A percentile compares a stretch with the other conserved stretches of the same genome.
These are phyloP conservation scores for Leccinum disarticulatum DNA, from an alignment of 768 basidiomycete species.

Conservation along the genomic window DNA sequence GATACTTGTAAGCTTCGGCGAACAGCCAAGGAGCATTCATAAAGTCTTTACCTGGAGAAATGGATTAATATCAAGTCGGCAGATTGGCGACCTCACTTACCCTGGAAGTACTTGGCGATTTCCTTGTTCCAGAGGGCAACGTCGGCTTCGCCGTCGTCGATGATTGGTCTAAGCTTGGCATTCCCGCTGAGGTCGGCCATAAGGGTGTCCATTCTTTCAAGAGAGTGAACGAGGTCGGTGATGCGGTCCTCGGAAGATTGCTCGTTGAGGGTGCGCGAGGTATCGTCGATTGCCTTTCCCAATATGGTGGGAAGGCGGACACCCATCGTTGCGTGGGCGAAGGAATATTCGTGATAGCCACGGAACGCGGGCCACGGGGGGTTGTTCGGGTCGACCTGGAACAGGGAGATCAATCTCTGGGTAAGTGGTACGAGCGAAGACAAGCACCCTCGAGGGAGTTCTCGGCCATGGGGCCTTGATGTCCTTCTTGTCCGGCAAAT, in stretches of 20 bases:
- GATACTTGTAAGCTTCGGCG: slow-evolving; percentile 93
- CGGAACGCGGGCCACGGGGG: slow-evolving; percentile 82
- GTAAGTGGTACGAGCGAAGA: slow-evolving; percentile 1
- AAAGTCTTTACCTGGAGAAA: slow-evolving; percentile 69
- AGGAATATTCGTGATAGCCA: slow-evolving; percentile 79
- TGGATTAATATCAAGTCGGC: background rate
- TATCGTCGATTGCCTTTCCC: slow-evolving; percentile 93
- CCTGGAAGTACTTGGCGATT: slow-evolving; percentile 92
- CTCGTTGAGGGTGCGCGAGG: slow-evolving; percentile 84
- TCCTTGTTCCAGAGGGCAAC: slow-evolving; percentile 97
- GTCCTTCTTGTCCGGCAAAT: slow-evolving; percentile 70
- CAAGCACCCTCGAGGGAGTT: slow-evolving; percentile 64
- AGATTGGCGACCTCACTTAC: slow-evolving; percentile 36
- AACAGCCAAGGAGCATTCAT: slow-evolving; percentile 98
- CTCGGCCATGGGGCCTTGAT: slow-evolving; percentile 73
- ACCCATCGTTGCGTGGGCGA: slow-evolving; percentile 93
- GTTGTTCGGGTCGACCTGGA: slow-evolving; percentile 77
- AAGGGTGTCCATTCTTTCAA: slow-evolving; percentile 86
- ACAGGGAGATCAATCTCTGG: background rate
- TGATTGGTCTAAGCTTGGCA: slow-evolving; percentile 79
- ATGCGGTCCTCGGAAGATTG: slow-evolving; percentile 81
- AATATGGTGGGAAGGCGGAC: slow-evolving; percentile 94
- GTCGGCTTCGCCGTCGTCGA: slow-evolving; percentile 90
- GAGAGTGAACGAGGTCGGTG: slow-evolving; percentile 80
- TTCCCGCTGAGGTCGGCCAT: slow-evolving; percentile 87